Conservation (phyloP, 1,284 basidiomycete genomes). For the Ustilago curta region DNA sequence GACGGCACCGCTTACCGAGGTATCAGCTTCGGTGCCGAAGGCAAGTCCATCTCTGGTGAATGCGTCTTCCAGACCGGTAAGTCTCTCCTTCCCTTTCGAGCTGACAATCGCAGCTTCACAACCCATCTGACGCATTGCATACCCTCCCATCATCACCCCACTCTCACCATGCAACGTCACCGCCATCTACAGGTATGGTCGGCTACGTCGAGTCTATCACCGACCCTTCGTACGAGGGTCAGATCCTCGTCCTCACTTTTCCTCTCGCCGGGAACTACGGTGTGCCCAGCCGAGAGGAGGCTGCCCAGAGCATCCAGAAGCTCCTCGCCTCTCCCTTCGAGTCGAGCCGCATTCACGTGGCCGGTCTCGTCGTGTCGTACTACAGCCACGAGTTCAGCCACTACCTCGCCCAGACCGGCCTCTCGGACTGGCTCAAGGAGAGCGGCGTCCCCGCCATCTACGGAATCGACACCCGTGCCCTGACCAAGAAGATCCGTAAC, state of each 20-base stretch:
- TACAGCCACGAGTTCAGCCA: constrained; percentile 93
- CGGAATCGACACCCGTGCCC: constrained; percentile 94
- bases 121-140: constrained; percentile 28
- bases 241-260: constrained; percentile 97
- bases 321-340: constrained; percentile 77
- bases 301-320: constrained; percentile 70
- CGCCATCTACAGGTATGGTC: constrained; percentile 75
- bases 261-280: constrained; percentile 98
- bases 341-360: constrained; percentile 91
- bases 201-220: constrained; percentile 98
- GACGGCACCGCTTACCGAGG: constrained; percentile 91
- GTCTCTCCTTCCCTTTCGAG: constrained; percentile 62
- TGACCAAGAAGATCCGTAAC: constrained; percentile 95
- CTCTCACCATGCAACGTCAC: neutral
- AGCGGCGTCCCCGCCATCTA: constrained; percentile 94
- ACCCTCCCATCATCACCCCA: neutral
- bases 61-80: constrained; percentile 99
- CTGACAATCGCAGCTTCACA: constrained; percentile 4
- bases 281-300: constrained; percentile 80
- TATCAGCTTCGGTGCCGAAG: constrained; percentile 90
- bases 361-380: constrained; percentile 91
- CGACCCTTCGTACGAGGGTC: constrained; percentile 97
- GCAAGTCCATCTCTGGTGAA: constrained; percentile 93
- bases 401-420: constrained; percentile 88
- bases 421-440: constrained; percentile 94